Evolutionary conservation across 768 basidiomycete species (phyloP).

Genomic region (Lepiota subincarnata): DNA sequence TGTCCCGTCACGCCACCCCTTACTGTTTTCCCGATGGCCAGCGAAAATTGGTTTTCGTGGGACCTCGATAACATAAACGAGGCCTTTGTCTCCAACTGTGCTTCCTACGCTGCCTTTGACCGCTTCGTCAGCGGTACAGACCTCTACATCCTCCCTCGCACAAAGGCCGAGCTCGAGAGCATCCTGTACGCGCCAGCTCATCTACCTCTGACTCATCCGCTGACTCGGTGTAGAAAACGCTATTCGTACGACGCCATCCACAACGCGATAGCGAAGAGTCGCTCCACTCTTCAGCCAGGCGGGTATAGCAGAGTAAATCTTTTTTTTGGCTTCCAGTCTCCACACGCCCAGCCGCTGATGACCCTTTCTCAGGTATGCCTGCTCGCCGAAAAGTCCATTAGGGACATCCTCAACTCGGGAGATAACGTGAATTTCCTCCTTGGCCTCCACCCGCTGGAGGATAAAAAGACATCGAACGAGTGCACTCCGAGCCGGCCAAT

Average conservation of each 20-base stretch:
- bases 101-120: constrained; percentile 77
- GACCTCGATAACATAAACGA: constrained; percentile 71
- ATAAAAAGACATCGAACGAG: constrained; percentile 28
- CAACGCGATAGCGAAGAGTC: constrained; percentile 70
- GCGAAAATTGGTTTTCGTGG: constrained; percentile 68
- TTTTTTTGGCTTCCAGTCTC: neutral
- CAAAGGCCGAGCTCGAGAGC: constrained; percentile 62
- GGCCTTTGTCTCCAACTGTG: constrained; percentile 69
- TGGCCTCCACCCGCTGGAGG: constrained; percentile 47
- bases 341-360: constrained; percentile 1
- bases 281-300: constrained; percentile 54
- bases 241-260: constrained; percentile 81
- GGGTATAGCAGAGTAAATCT: constrained; percentile 43
- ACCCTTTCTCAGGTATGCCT: constrained; percentile 51
- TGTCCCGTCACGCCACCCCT: constrained; percentile 10
- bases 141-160: constrained; percentile 65
- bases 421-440: constrained; percentile 67
- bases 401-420: constrained; percentile 60
- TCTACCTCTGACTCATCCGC: neutral
- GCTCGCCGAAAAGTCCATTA: constrained; percentile 67
- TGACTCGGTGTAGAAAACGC: constrained; percentile 45
- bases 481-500: constrained; percentile 29
- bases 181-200: constrained; percentile 48
- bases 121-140: constrained; percentile 70
- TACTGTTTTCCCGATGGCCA: constrained; percentile 24